Evolutionary conservation across 2,329 filamentous ascomycete genomes (phyloP), one percentile per base, ranked within the genome.

Genomic region (Colletotrichum limetticola): DNA sequence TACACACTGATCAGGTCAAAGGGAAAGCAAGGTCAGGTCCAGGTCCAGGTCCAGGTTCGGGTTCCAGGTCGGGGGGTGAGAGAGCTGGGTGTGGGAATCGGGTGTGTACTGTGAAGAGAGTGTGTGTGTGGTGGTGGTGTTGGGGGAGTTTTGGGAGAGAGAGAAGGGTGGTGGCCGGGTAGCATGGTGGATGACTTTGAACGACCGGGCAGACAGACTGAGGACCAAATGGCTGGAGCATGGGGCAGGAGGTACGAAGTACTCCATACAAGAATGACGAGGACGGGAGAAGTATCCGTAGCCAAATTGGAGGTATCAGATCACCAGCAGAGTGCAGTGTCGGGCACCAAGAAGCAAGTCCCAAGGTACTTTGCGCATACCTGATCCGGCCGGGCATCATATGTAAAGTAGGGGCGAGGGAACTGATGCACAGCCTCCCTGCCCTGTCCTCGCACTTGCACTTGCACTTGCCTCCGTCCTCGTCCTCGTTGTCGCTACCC

Each of bases 1-100:
- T 63, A 59, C 66, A 68, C 42, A 65, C 70, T 72, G 66, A 61
- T 72, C 70, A 64, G n/a, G 59, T 55, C 65, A 53, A 52, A n/a
- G 28, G n/a, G 28, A 56, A 32, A 49, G 42, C 58, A 26, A 64
- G 52, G 64, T 58, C 64, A 53, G 58, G 58, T 60, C 35, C 14
- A 22, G 42, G 59, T n/a, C 26, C 37, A 52, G 59, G 26, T 52
- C 59, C 59, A 62, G 59, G 59, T 62, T 12, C 11, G 16, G 59
- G 37, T 42, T 49, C 59, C 22, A 61, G 35, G 22, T 28, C 16
- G 58, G 24, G 58, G 19, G 22, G 60, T 49, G 59, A 12, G 59
- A 46, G 37, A 46, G 37, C 8, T 19, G 11, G 35, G 59, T 49
- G 60, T 58, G 28, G 56, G 56, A 58, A n/a, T n/a, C 24, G n/a